phyloP scores from a whole-genome alignment of 306 rosid species.

The Trifolium pratense region DNA sequence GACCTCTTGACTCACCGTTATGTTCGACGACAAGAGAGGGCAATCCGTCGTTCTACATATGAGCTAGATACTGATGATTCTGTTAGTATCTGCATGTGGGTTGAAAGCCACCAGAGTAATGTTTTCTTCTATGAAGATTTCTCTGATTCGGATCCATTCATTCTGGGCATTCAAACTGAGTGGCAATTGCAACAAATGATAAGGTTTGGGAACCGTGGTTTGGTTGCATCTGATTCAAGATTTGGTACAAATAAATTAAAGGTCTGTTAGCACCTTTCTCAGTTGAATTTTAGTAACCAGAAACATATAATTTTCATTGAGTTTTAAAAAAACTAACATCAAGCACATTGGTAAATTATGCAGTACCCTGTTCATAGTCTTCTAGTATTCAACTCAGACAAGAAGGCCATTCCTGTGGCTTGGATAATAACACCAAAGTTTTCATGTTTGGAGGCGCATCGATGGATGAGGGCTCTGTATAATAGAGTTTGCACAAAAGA shows the following conservation, averaged over 20 bases:
- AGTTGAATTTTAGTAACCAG: constrained; percentile 34
- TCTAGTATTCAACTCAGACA: constrained; percentile 87
- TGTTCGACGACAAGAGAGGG: constrained; percentile 91
- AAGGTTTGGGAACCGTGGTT: constrained; percentile 76
- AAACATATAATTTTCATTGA: constrained; percentile 20
- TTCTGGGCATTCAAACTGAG: constrained; percentile 91
- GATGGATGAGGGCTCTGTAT: constrained; percentile 95
- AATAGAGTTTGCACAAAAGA: constrained; percentile 83
- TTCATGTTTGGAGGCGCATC: constrained; percentile 66
- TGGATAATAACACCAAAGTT: constrained; percentile 81
- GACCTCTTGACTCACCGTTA: constrained; percentile 89
- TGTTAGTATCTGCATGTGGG: constrained; percentile 76
- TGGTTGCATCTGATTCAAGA: constrained; percentile 89
- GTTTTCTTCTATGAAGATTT: constrained; percentile 84
- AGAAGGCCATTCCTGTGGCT: constrained; percentile 91
- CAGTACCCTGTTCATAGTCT: constrained; percentile 89
- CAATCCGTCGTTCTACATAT: constrained; percentile 74
- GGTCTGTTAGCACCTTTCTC: constrained; percentile 53
- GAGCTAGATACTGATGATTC: constrained; percentile 84
- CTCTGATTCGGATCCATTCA: constrained; percentile 76
- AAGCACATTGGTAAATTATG: constrained; percentile 43
- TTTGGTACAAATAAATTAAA: constrained; percentile 84
- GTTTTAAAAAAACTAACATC: constrained; percentile 46
- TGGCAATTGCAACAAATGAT: constrained; percentile 98
- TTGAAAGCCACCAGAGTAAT: constrained; percentile 72